A percentile compares a stretch with the other conserved stretches of the same genome.
Evolutionary conservation across 2,329 filamentous ascomycete genomes (phyloP).

Genomic region (Phyllosticta ampelicida): DNA sequence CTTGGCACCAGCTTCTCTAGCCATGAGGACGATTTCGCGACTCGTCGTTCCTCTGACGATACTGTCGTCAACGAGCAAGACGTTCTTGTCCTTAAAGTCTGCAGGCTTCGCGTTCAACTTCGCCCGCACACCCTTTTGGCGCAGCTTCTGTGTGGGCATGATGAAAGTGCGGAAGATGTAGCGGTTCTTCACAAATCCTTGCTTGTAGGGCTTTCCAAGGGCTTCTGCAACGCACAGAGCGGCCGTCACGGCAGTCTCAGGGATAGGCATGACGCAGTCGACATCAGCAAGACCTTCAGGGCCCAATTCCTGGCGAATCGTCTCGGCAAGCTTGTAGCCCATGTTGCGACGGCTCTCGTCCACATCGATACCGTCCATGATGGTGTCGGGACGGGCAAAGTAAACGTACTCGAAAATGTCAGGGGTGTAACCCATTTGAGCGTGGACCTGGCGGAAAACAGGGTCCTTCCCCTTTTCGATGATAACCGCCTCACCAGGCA

Average conservation of each 20-base stretch:
- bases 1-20: conserved; percentile 68
- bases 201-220: conserved; percentile 65
- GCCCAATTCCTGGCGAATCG: conserved; percentile 56
- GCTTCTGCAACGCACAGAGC: conserved; percentile 65
- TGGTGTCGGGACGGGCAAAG: conserved; percentile 69
- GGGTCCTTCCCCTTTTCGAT: conserved; percentile 67
- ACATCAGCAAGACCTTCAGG: conserved; percentile 62
- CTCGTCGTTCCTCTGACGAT: conserved; percentile 81
- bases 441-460: conserved; percentile 63
- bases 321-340: conserved; percentile 70
- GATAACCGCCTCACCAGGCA: conserved; percentile 77
- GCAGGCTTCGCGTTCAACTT: conserved; percentile 81
- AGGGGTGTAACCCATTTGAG: conserved; percentile 60
- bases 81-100: conserved; percentile 71
- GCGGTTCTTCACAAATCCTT: conserved; percentile 80
- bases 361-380: conserved; percentile 82
- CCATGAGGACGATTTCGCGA: conserved; percentile 72
- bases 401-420: conserved; percentile 88
- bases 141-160: conserved; percentile 68
- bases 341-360: conserved; percentile 76
- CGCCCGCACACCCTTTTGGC: conserved; percentile 76
- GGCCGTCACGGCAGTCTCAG: conserved; percentile 72
- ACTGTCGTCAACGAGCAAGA: conserved; percentile 79
- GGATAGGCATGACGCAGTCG: conserved; percentile 75
- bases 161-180: conserved; percentile 86